Percentiles rank a stretch among this genome's conserved stretches.
phyloP scores from a whole-genome alignment of 345 rosid genomes.

The Eutrema yunnanense region DNA sequence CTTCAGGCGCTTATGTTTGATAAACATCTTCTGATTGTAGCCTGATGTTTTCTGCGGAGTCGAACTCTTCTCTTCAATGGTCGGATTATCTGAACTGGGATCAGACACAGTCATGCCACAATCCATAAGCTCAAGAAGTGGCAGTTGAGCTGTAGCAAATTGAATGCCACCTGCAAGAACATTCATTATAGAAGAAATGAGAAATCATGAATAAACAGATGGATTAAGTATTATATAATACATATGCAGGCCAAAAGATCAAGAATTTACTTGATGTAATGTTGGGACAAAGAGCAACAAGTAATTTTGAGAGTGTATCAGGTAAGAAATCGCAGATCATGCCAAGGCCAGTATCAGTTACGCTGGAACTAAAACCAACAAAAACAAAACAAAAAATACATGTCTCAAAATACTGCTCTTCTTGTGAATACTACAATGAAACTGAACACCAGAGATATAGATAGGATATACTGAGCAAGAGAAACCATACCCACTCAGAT shows the following conservation, averaged over 20 bases:
- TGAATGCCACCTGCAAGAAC: slow-evolving; percentile 81
- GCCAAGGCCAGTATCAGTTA: slow-evolving; percentile 92
- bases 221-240: not conserved
- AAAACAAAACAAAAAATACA: not conserved
- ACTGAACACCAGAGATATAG: not conserved
- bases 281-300: slow-evolving; percentile 94
- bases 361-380: slow-evolving; percentile 66
- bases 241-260: slow-evolving; percentile 9
- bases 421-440: not conserved
- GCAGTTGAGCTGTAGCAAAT: slow-evolving; percentile 92
- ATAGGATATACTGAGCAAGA: not conserved
- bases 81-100: slow-evolving; percentile 37
- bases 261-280: slow-evolving; percentile 82
- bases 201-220: not conserved
- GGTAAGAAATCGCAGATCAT: slow-evolving; percentile 95
- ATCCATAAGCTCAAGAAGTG: slow-evolving; percentile 94
- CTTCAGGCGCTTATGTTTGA: slow-evolving; percentile 71
- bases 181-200: not conserved
- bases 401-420: not conserved
- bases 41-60: slow-evolving; percentile 42
- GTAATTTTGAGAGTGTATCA: slow-evolving; percentile 67
- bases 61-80: slow-evolving; percentile 32
- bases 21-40: slow-evolving; percentile 78
- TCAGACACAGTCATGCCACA: slow-evolving; percentile 95
- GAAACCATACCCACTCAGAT: slow-evolving; percentile 88